Evolutionary conservation across 352 stramenopile genomes (phyloP).

Genomic region (Pythium dissimile): DNA sequence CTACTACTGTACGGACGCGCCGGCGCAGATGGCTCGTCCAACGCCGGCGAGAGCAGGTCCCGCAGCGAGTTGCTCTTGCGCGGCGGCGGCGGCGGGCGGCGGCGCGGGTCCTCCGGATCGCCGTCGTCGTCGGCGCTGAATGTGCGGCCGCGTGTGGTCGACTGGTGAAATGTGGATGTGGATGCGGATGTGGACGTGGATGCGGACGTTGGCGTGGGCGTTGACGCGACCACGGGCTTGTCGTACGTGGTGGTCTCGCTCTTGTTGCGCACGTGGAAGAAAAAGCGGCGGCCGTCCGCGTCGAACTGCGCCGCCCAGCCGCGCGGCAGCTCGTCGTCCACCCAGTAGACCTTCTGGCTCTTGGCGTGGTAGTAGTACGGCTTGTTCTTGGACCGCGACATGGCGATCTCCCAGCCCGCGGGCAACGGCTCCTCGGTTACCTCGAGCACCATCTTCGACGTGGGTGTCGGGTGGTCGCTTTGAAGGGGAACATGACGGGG

Average conservation of each 20-base stretch:
- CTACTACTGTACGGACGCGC: not conserved
- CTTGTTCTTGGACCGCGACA: constrained; percentile 81
- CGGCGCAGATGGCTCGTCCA: not conserved
- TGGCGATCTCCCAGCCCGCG: constrained; percentile 67
- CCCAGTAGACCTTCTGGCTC: constrained; percentile 81
- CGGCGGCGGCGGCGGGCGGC: not conserved
- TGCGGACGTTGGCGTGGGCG: not conserved
- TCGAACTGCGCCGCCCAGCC: constrained; percentile 84
- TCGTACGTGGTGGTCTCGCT: constrained; percentile 65
- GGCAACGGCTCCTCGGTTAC: constrained; percentile 63
- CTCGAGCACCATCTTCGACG: constrained; percentile 47
- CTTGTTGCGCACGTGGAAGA: constrained; percentile 81
- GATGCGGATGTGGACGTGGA: constrained; percentile 19
- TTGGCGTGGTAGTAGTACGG: constrained; percentile 83
- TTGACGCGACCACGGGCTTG: constrained; percentile 46
- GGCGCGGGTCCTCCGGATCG: not conserved
- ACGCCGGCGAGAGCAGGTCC: constrained; percentile 61
- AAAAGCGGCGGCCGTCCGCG: constrained; percentile 45
- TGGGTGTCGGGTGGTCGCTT: not conserved
- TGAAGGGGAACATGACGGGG: not conserved
- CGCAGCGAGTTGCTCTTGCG: constrained; percentile 74
- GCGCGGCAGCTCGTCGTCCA: constrained; percentile 72
- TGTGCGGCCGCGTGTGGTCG: too few species aligned
- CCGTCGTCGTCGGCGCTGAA: not conserved
- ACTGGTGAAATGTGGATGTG: too few species aligned